phyloP scores from a whole-genome alignment of 2,329 filamentous ascomycete species.

The Paraphoma sp. region DNA sequence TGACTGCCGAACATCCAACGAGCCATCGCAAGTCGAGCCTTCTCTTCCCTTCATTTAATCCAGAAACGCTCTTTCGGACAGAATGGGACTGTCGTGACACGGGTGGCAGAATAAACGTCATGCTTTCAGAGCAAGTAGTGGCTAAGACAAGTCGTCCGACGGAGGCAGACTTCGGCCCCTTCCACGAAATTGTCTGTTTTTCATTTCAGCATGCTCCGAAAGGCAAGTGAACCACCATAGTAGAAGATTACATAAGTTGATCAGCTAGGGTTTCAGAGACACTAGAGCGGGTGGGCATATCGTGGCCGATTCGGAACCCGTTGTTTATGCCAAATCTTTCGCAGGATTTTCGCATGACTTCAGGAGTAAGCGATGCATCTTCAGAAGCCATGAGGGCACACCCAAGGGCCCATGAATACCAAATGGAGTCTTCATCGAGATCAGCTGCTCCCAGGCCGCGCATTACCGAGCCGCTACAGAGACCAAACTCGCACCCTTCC shows the following conservation, averaged over 20 bases:
- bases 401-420: constrained; percentile 2
- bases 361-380: background rate
- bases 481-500: constrained; percentile 23
- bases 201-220: constrained; percentile 85
- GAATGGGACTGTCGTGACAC: constrained; percentile 76
- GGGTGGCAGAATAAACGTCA: constrained; percentile 75
- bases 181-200: constrained; percentile 78
- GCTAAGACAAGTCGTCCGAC: constrained; percentile 25
- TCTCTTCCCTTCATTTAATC: constrained; percentile 75
- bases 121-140: constrained; percentile 75
- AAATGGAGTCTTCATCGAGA: constrained; percentile 16
- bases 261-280: constrained; percentile 60
- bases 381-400: constrained; percentile 6
- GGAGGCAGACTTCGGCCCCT: constrained; percentile 61
- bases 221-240: constrained; percentile 56
- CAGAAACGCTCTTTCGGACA: constrained; percentile 70
- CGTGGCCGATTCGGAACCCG: constrained; percentile 70
- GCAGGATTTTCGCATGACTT: constrained; percentile 5
- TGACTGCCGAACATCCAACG: constrained; percentile 55
- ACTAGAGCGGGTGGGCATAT: constrained; percentile 74
- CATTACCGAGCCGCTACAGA: constrained; percentile 22
- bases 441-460: constrained; percentile 11
- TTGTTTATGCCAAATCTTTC: constrained; percentile 28
- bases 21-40: constrained; percentile 61
- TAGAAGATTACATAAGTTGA: too few species aligned